A percentile compares a stretch with the other conserved stretches of the same genome.
Evolutionary conservation across 148 eudicot genomes (phyloP).

Genomic region (Selenicereus undatus): DNA sequence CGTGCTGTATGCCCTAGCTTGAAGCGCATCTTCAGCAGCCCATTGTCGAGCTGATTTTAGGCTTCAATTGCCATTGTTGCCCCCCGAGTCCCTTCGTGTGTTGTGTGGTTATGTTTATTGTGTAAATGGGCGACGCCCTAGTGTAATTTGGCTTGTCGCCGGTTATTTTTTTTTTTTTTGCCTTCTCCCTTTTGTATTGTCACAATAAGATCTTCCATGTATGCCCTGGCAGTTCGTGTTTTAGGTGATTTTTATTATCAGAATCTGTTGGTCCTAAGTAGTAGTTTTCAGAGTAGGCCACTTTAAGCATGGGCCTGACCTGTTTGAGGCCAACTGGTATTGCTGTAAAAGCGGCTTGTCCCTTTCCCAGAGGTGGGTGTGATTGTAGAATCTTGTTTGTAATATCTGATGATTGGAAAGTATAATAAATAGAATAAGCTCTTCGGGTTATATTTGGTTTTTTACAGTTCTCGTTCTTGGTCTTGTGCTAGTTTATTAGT

Average conservation of each 20-base stretch:
- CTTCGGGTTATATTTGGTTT: background rate
- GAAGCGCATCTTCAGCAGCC: constrained; percentile 82
- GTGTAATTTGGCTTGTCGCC: constrained; percentile 12
- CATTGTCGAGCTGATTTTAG: constrained; percentile 36
- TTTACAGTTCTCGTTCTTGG: background rate
- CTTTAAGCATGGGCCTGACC: constrained; percentile 3
- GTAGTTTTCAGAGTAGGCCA: constrained; percentile 3
- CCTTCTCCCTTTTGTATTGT: constrained; percentile 5
- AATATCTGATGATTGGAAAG: constrained; percentile 8
- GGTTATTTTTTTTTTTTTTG: background rate
- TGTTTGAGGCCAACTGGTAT: constrained; percentile 10
- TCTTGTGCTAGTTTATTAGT: background rate
- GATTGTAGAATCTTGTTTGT: constrained; percentile 22
- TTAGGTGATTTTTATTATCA: constrained; percentile 8
- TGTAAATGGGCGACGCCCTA: constrained; percentile 11
- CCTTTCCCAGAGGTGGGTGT: background rate
- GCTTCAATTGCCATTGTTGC: background rate
- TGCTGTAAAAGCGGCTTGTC: constrained; percentile 5
- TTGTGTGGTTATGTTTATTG: constrained; percentile 5
- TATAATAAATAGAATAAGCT: background rate
- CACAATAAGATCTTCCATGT: constrained; percentile 21
- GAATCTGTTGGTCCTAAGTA: background rate
- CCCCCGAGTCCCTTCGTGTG: background rate
- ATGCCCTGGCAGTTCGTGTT: background rate
- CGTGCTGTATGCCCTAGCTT: constrained; percentile 64